Evolutionary conservation across 2,329 filamentous ascomycete genomes (phyloP).

Genomic region (Fusarium robinianum): DNA sequence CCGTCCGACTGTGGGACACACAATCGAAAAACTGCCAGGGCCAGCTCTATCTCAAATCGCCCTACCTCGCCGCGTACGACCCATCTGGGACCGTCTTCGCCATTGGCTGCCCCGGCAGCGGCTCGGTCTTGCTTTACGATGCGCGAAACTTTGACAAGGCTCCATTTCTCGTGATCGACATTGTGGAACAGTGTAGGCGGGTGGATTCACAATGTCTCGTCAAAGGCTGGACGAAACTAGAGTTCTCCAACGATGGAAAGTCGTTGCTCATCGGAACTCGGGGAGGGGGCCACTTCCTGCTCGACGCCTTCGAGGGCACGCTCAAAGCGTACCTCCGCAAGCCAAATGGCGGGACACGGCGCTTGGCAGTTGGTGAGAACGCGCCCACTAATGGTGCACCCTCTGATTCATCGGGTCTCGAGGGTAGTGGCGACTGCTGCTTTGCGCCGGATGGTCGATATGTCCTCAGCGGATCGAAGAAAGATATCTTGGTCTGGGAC

Average conservation of each 20-base stretch:
- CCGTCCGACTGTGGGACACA: conserved; percentile 88
- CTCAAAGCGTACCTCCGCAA: conserved; percentile 74
- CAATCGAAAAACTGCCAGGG: conserved; percentile 80
- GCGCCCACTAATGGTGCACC: conserved; percentile 44
- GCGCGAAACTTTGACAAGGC: conserved; percentile 90
- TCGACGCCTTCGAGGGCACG: conserved; percentile 89
- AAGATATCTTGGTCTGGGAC: conserved; percentile 87
- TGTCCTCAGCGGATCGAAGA: conserved; percentile 76
- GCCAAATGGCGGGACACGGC: conserved; percentile 57
- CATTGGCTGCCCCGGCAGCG: conserved; percentile 79
- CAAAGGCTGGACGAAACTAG: conserved; percentile 84
- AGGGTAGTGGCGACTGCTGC: conserved; percentile 77
- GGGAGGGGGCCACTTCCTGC: conserved; percentile 81
- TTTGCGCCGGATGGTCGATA: conserved; percentile 90
- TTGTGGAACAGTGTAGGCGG: conserved; percentile 60
- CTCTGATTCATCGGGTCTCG: conserved; percentile 45
- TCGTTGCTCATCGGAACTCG: conserved; percentile 82
- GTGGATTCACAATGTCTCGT: conserved; percentile 61
- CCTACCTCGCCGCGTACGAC: conserved; percentile 86
- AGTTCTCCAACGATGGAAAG: conserved; percentile 97
- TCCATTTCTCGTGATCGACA: conserved; percentile 84
- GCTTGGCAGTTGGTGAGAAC: conserved; percentile 59
- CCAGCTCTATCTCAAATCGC: conserved; percentile 76
- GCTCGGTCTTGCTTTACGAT: conserved; percentile 86
- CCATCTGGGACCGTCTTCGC: conserved; percentile 92